phyloP scores from a whole-genome alignment of 2,329 filamentous ascomycete species.

The Monascus ruber region DNA sequence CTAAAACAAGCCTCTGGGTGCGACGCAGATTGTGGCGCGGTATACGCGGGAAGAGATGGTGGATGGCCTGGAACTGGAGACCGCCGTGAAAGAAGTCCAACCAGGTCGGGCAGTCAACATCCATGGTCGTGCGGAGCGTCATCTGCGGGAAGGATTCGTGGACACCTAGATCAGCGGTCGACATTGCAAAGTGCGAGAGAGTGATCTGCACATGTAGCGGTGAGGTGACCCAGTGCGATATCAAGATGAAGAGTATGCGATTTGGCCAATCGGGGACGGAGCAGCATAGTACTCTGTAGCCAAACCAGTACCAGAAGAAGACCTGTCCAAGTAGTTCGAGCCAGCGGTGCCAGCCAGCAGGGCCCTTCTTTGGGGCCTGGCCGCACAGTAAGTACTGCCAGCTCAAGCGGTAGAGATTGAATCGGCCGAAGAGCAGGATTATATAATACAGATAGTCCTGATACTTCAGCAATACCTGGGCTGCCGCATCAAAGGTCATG shows the following conservation, averaged over 20 bases:
- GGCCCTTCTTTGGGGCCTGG: slow-evolving; percentile 58
- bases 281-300: slow-evolving; percentile 63
- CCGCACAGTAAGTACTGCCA: slow-evolving; percentile 63
- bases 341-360: slow-evolving; percentile 69
- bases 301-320: slow-evolving; percentile 78
- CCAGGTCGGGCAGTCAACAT: slow-evolving; percentile 75
- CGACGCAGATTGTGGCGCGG: slow-evolving; percentile 69
- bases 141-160: slow-evolving; percentile 76
- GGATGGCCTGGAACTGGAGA: slow-evolving; percentile 76
- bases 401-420: slow-evolving; percentile 77
- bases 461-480: slow-evolving; percentile 55
- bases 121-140: slow-evolving; percentile 86
- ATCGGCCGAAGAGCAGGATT: slow-evolving; percentile 65
- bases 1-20: slow-evolving; percentile 60
- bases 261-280: slow-evolving; percentile 55
- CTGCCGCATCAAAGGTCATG: slow-evolving; percentile 62
- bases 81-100: slow-evolving; percentile 80
- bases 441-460: slow-evolving; percentile 75
- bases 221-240: slow-evolving; percentile 68
- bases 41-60: slow-evolving; percentile 71
- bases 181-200: slow-evolving; percentile 88
- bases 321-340: slow-evolving; percentile 61
- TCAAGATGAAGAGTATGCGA: slow-evolving; percentile 60
- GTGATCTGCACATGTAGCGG: slow-evolving; percentile 81
- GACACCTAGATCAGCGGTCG: slow-evolving; percentile 68